Conservation (phyloP, 805 yeast genomes). For the Nakazawaea ishiwadae region DNA sequence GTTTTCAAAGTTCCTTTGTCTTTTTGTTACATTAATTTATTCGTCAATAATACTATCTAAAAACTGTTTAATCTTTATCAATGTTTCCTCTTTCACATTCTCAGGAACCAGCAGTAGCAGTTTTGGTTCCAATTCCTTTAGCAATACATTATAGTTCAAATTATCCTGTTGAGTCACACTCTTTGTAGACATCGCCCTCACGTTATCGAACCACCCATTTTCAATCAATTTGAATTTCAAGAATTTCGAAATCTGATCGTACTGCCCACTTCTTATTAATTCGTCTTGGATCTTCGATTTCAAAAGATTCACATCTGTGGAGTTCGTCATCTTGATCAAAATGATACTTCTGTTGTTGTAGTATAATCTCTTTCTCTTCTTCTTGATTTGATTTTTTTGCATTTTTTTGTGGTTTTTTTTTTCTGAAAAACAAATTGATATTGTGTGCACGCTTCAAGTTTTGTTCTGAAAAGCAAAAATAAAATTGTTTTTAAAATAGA, state of each 20-base stretch:
- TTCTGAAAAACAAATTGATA: too few species aligned
- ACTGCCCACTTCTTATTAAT: slow-evolving; percentile 73
- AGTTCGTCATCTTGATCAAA: slow-evolving; percentile 5
- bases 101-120: slow-evolving; percentile 71
- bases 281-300: slow-evolving; percentile 65
- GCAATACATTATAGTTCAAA: slow-evolving; percentile 49
- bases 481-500: too few species aligned
- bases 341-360: neutral
- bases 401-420: too few species aligned
- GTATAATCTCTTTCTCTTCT: neutral
- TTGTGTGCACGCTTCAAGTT: too few species aligned
- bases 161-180: slow-evolving; percentile 35
- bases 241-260: slow-evolving; percentile 64
- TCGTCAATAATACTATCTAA: slow-evolving; percentile 44
- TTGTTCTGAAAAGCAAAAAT: too few species aligned
- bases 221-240: slow-evolving; percentile 63
- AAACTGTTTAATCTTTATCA: slow-evolving; percentile 54
- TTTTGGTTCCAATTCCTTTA: slow-evolving; percentile 50
- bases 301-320: slow-evolving; percentile 19
- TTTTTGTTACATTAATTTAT: neutral
- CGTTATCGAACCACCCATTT: slow-evolving; percentile 83
- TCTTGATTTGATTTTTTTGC: neutral
- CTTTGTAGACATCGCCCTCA: slow-evolving; percentile 50
- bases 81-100: slow-evolving; percentile 52
- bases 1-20: neutral